Conservation (phyloP, 352 stramenopile species). For the Peronosclerospora sorghi region DNA sequence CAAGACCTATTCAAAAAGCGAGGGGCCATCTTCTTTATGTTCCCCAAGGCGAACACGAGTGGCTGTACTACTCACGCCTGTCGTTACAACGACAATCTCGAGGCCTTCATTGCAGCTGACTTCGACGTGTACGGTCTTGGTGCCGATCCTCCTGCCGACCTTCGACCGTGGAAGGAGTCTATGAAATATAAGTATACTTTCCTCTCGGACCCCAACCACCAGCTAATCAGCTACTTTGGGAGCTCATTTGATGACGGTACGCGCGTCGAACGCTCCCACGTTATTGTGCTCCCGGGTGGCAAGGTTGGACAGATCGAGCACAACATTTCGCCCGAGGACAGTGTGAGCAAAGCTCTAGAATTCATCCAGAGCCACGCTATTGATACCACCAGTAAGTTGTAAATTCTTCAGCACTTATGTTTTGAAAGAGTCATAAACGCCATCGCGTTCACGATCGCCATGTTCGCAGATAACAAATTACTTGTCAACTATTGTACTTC, state of each 20-base stretch:
- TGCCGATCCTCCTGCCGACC: slow-evolving; percentile 48
- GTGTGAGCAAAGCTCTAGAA: slow-evolving; percentile 63
- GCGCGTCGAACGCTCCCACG: slow-evolving; percentile 71
- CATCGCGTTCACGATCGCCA: slow-evolving; percentile 1
- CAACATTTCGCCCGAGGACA: slow-evolving; percentile 70
- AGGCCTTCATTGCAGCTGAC: slow-evolving; percentile 56
- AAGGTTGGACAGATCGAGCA: slow-evolving; percentile 60
- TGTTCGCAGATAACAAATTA: slow-evolving; percentile 12
- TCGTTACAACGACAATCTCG: slow-evolving; percentile 76
- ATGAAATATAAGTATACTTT: slow-evolving; percentile 75
- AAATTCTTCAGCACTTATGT: slow-evolving; percentile 5
- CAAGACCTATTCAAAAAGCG: slow-evolving; percentile 65
- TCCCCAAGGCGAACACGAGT: slow-evolving; percentile 75
- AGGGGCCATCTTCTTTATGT: slow-evolving; percentile 84
- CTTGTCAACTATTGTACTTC: too few species aligned
- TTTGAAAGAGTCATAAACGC: slow-evolving; percentile 6
- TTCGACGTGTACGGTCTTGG: slow-evolving; percentile 80
- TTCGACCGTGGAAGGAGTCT: slow-evolving; percentile 69
- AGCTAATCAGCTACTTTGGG: slow-evolving; percentile 69
- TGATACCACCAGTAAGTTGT: slow-evolving; percentile 25
- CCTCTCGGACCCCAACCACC: slow-evolving; percentile 70
- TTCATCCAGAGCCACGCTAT: slow-evolving; percentile 37
- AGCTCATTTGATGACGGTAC: slow-evolving; percentile 51
- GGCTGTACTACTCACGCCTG: slow-evolving; percentile 78
- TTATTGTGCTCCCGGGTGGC: slow-evolving; percentile 70